phyloP scores from a whole-genome alignment of 805 yeast species.

The Metschnikowia vanudenii region DNA sequence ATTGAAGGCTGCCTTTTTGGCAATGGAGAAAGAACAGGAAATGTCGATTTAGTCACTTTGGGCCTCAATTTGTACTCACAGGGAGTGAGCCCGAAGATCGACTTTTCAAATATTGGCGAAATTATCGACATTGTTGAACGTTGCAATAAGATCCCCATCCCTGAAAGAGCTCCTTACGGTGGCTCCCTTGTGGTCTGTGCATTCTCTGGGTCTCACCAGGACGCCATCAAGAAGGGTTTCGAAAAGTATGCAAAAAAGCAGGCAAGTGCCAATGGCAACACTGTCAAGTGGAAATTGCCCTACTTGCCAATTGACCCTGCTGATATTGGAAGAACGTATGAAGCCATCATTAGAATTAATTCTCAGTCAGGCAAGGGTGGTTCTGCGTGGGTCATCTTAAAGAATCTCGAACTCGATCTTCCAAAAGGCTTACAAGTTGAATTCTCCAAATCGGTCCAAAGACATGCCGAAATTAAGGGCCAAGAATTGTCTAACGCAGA shows the following conservation, averaged over 20 bases:
- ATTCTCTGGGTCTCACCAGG: constrained; percentile 84
- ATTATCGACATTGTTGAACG: constrained; percentile 72
- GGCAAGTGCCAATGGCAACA: constrained; percentile 33
- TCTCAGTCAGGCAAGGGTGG: constrained; percentile 91
- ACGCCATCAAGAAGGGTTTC: constrained; percentile 84
- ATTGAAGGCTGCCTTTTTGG: constrained; percentile 85
- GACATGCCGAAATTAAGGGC: constrained; percentile 65
- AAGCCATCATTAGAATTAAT: constrained; percentile 86
- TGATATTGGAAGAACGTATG: constrained; percentile 86
- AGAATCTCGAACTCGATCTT: constrained; percentile 72
- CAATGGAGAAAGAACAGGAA: constrained; percentile 86
- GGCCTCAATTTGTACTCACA: constrained; percentile 78
- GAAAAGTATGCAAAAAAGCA: constrained; percentile 43
- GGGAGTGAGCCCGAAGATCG: constrained; percentile 69
- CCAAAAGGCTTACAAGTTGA: constrained; percentile 80
- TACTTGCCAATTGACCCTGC: constrained; percentile 82
- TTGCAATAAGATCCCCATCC: constrained; percentile 79
- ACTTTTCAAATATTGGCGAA: constrained; percentile 64
- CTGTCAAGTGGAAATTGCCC: constrained; percentile 66
- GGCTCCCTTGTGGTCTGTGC: constrained; percentile 83
- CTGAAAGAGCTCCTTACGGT: constrained; percentile 78
- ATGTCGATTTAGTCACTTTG: constrained; percentile 76
- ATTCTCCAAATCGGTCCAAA: constrained; percentile 69
- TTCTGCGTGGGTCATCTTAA: constrained; percentile 81
- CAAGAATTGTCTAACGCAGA: constrained; percentile 68